Evolutionary conservation across 768 basidiomycete genomes (phyloP), one percentile per base, ranked within the genome.

Genomic region (Lactarius psammicola): DNA sequence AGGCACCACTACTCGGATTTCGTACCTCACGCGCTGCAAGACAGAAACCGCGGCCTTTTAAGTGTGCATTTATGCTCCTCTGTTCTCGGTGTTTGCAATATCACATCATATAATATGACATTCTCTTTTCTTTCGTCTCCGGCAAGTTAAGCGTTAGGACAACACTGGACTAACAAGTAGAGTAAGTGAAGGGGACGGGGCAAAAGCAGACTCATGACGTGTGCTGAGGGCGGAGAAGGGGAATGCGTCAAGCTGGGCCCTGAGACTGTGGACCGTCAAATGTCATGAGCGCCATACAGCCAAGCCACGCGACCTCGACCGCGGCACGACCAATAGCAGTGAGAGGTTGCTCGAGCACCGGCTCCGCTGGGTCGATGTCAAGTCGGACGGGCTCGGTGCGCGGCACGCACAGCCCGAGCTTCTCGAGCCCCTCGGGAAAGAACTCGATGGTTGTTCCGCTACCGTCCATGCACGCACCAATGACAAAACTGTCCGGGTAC

Each of bases 341-440:
- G 56, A 83, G 62, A 38, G 80, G 74, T 38, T 82, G 78, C 9
- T 78, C 77, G 60, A 78, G 80, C 56, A 82, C 82, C 9, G 78
- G 75, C 40, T 78, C 78, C 58, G 78, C 78, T 46, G 71, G 65
- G 53, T 56, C 59, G 2, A 59, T 56, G 4, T 42, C 58, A 1
- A 60, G 57, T 10, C 59, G 54, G 3, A 34, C 40, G 7, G 68
- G 69, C 38, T 65, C 67, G 23, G 64, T 63, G 54, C 70, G 71
- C 36, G 69, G 70, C 40, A 69, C 71, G 58, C 87, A 87, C 68
- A 95, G 77, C 0, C 91, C 92, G 63, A 95, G 80, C 74, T 86
- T 84, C 69, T 85, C 81, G 60, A 95, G 80, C 0, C 91, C 93
- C 57, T 95, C 87, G 1, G 88, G 84, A n/a, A 87, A 75, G 68